Evolutionary conservation across 208 protist genomes (phyloP).

Genomic region (Acanthamoeba healyi): DNA sequence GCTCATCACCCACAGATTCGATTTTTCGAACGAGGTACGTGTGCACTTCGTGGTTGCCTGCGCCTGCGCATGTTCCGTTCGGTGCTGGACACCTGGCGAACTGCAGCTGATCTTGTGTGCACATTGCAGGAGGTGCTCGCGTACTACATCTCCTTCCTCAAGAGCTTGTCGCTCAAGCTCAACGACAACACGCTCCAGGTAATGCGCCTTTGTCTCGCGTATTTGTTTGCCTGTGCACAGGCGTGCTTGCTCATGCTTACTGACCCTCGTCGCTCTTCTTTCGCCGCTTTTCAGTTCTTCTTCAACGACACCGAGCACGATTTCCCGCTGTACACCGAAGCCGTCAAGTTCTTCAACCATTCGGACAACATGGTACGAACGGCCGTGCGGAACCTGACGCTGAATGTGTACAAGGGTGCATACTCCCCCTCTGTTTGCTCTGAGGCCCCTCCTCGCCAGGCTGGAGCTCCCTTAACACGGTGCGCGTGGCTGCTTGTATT

Average conservation of each 20-base stretch:
- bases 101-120: too few species aligned
- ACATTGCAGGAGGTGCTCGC: slow-evolving; percentile 90
- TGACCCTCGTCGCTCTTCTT: slow-evolving; percentile 73
- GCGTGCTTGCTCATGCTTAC: too few species aligned
- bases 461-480: too few species aligned
- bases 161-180: slow-evolving; percentile 92
- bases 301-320: slow-evolving; percentile 83
- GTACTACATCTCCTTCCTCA: slow-evolving; percentile 95
- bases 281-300: slow-evolving; percentile 47
- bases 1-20: slow-evolving; percentile 92
- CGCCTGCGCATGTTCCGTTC: neutral
- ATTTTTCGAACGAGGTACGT: slow-evolving; percentile 90
- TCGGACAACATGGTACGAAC: slow-evolving; percentile 92
- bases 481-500: too few species aligned
- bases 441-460: too few species aligned
- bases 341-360: slow-evolving; percentile 93
- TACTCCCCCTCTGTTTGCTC: too few species aligned
- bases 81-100: too few species aligned
- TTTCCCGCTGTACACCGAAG: slow-evolving; percentile 93
- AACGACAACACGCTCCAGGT: slow-evolving; percentile 91
- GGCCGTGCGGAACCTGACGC: slow-evolving; percentile 91
- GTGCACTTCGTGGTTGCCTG: neutral
- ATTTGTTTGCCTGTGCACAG: too few species aligned
- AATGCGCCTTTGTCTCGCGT: too few species aligned
- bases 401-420: slow-evolving; percentile 92